Base-by-base conservation (phyloP, 768 basidiomycete species). In the Leccinum obscurum region DNA sequence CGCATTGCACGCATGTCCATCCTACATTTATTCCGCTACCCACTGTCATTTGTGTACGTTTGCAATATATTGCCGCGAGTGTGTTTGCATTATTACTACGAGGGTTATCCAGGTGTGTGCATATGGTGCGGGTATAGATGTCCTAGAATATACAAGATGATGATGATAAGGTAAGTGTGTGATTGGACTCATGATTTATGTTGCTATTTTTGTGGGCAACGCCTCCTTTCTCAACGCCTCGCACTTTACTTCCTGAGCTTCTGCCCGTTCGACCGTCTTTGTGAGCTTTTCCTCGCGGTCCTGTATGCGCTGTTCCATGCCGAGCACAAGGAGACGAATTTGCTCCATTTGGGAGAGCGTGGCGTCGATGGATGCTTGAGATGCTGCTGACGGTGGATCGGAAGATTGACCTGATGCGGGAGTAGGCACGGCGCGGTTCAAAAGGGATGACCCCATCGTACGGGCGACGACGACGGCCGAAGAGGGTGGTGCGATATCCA, bases 301-400 rank as follows among this genome's bases (percentile, higher is more conserved):
- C 59, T 88, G 81, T 61, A 90, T 76, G 57, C 87, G 80, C 66
- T 90, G 85, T 59, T 90, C 87, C 86, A 92, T 90, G 0, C 90
- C 90, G 15, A 90, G 75, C 17, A 92, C 81, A 22, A 90, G 74
- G 62, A 88, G 71, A 37, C 86, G 81, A 5, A 90, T 79, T 60
- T 89, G 85, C 64, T 90, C 88, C 32, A 91, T 80, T 58, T 89
- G 84, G 3, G 85, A 82, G 5, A 82, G 69, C 3, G 83, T 78
- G 3, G 79, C 78, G 39, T 81, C 79, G 13, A 71, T 58, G 34
- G 67, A 68, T 46, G 64, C 57, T 52, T 67, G 66, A 52, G 77
- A 62, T 8, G 69, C 61, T 53, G 62, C 46, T 5, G 59, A 39
- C 3, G 60, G 7, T 2, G 70, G 10, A 8, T 62, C 64, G 4